These are phyloP conservation scores for Quercus dentata DNA, from an alignment of 306 rosid genomes.

Conservation along the genomic window DNA sequence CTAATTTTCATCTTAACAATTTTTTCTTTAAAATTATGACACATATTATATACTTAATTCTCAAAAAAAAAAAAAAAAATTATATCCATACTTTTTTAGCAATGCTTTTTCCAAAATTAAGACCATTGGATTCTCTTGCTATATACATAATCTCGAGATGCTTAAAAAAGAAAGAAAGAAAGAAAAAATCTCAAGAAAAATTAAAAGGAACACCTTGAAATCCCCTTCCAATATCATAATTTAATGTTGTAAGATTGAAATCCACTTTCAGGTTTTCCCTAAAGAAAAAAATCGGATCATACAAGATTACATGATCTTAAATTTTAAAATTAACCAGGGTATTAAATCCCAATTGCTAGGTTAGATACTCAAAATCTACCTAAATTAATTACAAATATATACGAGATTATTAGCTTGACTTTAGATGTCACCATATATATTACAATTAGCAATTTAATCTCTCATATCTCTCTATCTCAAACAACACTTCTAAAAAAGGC, in stretches of 20 bases:
- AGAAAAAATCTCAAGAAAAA: too few species aligned
- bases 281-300: background rate
- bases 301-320: slow-evolving; percentile 13
- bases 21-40: too few species aligned
- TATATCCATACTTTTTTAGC: too few species aligned
- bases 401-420: background rate
- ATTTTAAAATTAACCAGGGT: slow-evolving; percentile 4
- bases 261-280: background rate
- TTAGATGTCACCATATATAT: background rate
- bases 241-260: background rate
- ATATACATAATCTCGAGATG: background rate
- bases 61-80: too few species aligned
- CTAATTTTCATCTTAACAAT: too few species aligned
- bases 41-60: too few species aligned
- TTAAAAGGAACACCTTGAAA: background rate
- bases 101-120: too few species aligned
- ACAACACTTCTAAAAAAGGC: background rate
- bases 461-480: background rate
- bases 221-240: background rate
- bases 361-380: background rate
- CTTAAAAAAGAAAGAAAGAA: too few species aligned
- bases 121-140: too few species aligned
- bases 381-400: background rate
- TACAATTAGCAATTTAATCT: background rate
- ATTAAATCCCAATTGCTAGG: background rate